These are phyloP conservation scores for Emmonsiellopsis sp. DNA, from an alignment of 2,329 filamentous ascomycete genomes.

Conservation along the genomic window DNA sequence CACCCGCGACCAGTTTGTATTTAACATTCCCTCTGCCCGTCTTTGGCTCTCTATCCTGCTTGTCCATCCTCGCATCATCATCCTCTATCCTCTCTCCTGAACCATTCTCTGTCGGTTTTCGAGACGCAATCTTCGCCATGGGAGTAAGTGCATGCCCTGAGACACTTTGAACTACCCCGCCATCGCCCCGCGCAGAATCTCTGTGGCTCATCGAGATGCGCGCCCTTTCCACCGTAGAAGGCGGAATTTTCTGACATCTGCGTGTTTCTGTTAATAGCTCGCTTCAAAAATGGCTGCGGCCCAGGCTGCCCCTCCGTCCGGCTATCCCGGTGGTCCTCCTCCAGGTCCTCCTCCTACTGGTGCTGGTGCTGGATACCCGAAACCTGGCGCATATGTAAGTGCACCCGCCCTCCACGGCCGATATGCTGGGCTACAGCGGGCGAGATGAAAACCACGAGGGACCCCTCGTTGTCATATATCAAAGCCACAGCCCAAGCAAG, in stretches of 20 bases:
- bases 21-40: too few relatives aligned
- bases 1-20: too few relatives aligned
- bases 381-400: slow-evolving; percentile 47
- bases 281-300: slow-evolving; percentile 30
- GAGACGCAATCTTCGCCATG: background rate
- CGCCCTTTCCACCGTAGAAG: slow-evolving; percentile 2
- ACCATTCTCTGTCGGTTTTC: too few relatives aligned
- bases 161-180: background rate
- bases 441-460: background rate
- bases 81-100: too few relatives aligned
- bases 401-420: background rate
- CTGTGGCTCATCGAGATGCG: too few relatives aligned
- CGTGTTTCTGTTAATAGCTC: slow-evolving; percentile 16
- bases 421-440: too few relatives aligned
- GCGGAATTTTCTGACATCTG: slow-evolving; percentile 3
- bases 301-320: slow-evolving; percentile 26
- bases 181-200: slow-evolving; percentile 1
- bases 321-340: slow-evolving; percentile 29
- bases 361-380: slow-evolving; percentile 19
- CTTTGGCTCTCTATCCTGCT: too few relatives aligned
- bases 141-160: background rate
- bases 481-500: background rate
- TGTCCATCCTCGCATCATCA: too few relatives aligned
- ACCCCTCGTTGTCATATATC: background rate
- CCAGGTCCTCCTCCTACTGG: slow-evolving; percentile 18